Evolutionary conservation across 2,329 filamentous ascomycete species (phyloP).

Genomic region (Xylaria polymorpha): DNA sequence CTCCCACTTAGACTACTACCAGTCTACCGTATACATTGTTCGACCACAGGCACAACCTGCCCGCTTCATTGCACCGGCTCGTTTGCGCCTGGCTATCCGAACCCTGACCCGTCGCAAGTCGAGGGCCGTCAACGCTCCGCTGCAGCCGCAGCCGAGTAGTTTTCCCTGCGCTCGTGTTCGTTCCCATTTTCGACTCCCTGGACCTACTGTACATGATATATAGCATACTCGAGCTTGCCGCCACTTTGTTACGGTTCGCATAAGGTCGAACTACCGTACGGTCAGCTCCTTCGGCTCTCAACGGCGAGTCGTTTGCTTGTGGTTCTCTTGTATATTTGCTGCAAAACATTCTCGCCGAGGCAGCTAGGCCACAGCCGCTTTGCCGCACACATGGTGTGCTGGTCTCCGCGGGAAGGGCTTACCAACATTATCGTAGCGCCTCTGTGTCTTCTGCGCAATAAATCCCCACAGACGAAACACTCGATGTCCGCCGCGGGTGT

Average conservation of each 20-base stretch:
- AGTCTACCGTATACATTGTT: background rate
- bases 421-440: background rate
- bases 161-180: background rate
- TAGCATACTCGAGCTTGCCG: background rate
- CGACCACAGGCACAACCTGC: background rate
- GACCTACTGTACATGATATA: background rate
- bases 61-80: background rate
- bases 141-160: background rate
- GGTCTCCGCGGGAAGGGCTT: conserved; percentile 4
- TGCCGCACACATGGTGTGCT: conserved; percentile 4
- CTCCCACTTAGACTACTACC: background rate
- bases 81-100: conserved; percentile 1
- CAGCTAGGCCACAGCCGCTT: background rate
- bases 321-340: background rate
- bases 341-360: background rate
- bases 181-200: background rate
- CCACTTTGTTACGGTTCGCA: background rate
- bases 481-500: conserved; percentile 65
- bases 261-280: background rate
- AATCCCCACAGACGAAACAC: conserved; percentile 50
- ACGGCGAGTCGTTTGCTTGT: background rate
- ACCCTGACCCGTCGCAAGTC: conserved; percentile 4
- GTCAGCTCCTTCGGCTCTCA: background rate
- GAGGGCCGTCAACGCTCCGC: conserved; percentile 1
- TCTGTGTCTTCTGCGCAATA: conserved; percentile 27